Conservation (phyloP, 306 rosid genomes). For the Ormosia semicastrata region DNA sequence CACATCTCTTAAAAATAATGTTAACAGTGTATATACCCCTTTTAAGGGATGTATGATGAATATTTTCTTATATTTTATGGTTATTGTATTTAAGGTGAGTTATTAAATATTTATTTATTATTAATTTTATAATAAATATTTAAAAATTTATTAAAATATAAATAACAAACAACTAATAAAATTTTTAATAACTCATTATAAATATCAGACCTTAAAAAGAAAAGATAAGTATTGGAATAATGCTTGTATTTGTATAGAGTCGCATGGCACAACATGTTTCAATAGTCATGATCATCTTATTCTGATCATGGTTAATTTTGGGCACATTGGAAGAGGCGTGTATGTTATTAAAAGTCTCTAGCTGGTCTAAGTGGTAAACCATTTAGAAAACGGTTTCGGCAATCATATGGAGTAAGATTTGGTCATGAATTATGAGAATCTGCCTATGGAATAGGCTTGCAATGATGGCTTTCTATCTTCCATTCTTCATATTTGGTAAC, state of each 20-base stretch:
- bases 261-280: slow-evolving; percentile 15
- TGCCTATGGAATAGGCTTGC: slow-evolving; percentile 47
- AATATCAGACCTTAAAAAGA: background rate
- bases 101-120: too few species aligned
- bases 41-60: too few species aligned
- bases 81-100: too few species aligned
- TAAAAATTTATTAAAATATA: too few species aligned
- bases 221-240: too few species aligned
- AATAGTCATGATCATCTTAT: slow-evolving; percentile 29
- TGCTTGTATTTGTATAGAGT: background rate
- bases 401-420: slow-evolving; percentile 61
- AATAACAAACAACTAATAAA: too few species aligned
- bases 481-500: slow-evolving; percentile 44
- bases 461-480: slow-evolving; percentile 40
- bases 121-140: too few species aligned
- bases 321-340: background rate
- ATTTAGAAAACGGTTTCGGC: slow-evolving; percentile 12
- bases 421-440: slow-evolving; percentile 41
- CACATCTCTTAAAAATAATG: too few species aligned
- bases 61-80: background rate
- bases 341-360: background rate
- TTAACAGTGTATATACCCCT: too few species aligned
- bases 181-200: too few species aligned
- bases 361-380: slow-evolving; percentile 23
- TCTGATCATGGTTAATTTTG: background rate